A percentile compares a stretch with the other conserved stretches of the same genome.
These are phyloP conservation scores for Xylaria sp. DNA, from an alignment of 2,329 filamentous ascomycete genomes.

Conservation along the genomic window DNA sequence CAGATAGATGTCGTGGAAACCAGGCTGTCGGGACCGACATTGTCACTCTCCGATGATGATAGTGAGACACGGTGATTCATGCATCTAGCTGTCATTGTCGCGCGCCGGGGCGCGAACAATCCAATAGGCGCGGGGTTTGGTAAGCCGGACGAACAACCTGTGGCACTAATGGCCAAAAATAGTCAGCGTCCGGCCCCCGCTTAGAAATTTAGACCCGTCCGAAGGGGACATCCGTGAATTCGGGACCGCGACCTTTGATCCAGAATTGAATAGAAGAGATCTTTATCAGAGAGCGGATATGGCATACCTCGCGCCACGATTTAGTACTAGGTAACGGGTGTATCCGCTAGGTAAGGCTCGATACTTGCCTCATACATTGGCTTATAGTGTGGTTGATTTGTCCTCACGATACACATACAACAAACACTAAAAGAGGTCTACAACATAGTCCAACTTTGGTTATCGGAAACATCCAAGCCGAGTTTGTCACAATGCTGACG, in stretches of 20 bases:
- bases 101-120: not conserved
- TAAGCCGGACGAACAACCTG: conserved; percentile 12
- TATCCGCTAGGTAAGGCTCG: too few relatives aligned
- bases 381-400: too few relatives aligned
- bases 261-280: not conserved
- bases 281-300: not conserved
- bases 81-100: not conserved
- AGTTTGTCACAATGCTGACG: too few relatives aligned
- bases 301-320: not conserved
- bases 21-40: not conserved
- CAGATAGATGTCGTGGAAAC: not conserved
- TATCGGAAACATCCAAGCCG: too few relatives aligned
- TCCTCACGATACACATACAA: too few relatives aligned
- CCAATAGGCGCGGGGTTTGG: not conserved
- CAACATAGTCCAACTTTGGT: too few relatives aligned
- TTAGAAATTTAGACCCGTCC: conserved; percentile 14
- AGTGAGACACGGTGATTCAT: conserved; percentile 5
- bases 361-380: too few relatives aligned
- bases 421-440: too few relatives aligned
- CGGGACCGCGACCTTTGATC: conserved; percentile 7
- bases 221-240: conserved; percentile 22
- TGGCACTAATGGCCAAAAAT: conserved; percentile 22
- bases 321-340: not conserved
- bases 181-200: not conserved
- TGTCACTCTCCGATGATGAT: not conserved